Evolutionary conservation across 805 yeast genomes (phyloP).

Genomic region (Zygotorulaspora sp.): DNA sequence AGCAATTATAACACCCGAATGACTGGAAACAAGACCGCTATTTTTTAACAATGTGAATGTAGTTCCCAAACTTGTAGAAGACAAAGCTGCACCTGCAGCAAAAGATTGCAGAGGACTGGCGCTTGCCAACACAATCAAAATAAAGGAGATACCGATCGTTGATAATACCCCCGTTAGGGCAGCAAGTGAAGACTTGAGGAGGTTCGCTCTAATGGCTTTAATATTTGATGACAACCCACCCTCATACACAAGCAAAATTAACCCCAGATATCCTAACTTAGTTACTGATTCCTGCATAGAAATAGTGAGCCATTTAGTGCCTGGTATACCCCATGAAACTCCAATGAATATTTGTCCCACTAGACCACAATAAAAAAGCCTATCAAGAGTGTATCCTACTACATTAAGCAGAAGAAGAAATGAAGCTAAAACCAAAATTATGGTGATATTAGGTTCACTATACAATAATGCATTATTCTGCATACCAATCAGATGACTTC

Average conservation of each 20-base stretch:
- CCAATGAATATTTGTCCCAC: conserved; percentile 1
- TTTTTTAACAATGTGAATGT: background rate
- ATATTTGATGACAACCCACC: background rate
- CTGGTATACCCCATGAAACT: conserved; percentile 1
- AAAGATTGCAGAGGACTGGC: conserved; percentile 1
- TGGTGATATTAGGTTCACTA: background rate
- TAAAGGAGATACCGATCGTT: conserved; percentile 1
- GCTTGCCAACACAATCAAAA: background rate
- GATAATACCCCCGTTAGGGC: background rate
- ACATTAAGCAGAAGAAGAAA: background rate
- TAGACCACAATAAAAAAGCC: conserved; percentile 1
- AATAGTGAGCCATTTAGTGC: background rate
- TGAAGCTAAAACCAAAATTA: background rate
- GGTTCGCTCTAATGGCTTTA: background rate
- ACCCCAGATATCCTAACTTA: background rate
- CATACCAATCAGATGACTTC: too few species aligned
- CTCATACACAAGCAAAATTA: conserved; percentile 2
- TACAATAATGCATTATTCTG: background rate
- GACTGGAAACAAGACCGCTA: background rate
- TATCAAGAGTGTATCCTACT: background rate
- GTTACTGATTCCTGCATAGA: background rate
- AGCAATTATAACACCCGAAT: background rate
- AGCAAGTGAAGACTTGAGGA: background rate
- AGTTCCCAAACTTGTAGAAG: conserved; percentile 1
- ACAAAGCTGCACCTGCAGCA: conserved; percentile 1